These are phyloP conservation scores for Debaryomyces udenii DNA, from an alignment of 1,139 yeast genomes.

Conservation along the genomic window DNA sequence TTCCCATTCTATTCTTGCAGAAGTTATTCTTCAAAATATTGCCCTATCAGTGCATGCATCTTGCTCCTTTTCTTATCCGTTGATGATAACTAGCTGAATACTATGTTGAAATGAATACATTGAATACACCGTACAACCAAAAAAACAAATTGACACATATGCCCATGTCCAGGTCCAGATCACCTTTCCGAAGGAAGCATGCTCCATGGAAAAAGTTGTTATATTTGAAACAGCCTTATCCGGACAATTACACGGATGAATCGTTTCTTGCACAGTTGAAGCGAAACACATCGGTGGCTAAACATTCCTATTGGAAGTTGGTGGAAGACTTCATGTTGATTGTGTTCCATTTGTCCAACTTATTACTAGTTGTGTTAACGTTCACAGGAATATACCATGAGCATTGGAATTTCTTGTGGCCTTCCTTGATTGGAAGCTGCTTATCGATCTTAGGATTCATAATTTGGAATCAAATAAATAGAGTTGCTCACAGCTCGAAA, in stretches of 20 bases:
- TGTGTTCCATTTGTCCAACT: slow-evolving; percentile 63
- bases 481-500: background rate
- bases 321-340: slow-evolving; percentile 71
- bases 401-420: slow-evolving; percentile 48
- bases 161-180: background rate
- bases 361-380: slow-evolving; percentile 60
- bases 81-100: background rate
- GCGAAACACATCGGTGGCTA: slow-evolving; percentile 73
- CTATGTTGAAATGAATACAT: slow-evolving; percentile 2
- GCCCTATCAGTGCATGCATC: no score
- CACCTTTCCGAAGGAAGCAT: slow-evolving; percentile 3
- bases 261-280: slow-evolving; percentile 79
- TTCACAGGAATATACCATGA: slow-evolving; percentile 60
- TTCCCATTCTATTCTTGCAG: no score
- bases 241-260: slow-evolving; percentile 86
- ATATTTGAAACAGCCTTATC: slow-evolving; percentile 86
- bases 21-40: no score
- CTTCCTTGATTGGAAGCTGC: slow-evolving; percentile 30
- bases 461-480: slow-evolving; percentile 14
- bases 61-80: no score
- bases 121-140: slow-evolving; percentile 3
- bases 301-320: slow-evolving; percentile 64
- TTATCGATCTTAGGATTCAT: slow-evolving; percentile 34
- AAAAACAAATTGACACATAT: no score
- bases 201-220: slow-evolving; percentile 75